Conservation (phyloP, 1,284 basidiomycete genomes). For the Malassezia nana region DNA sequence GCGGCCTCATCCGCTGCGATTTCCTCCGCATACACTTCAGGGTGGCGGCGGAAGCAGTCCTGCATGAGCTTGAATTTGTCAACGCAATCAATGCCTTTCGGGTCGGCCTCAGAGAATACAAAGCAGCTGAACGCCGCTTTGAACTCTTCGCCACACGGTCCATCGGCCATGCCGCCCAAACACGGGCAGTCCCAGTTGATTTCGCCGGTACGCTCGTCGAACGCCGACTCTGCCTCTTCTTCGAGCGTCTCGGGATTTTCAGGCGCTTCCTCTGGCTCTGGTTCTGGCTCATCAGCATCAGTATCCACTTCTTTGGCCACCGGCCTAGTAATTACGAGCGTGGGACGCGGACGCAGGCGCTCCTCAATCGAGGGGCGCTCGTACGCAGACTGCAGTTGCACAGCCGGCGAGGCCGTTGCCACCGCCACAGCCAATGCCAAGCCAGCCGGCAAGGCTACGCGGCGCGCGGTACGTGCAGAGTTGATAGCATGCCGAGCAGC, state of each 20-base stretch:
- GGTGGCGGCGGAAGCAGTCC: slow-evolving; percentile 89
- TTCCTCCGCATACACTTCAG: slow-evolving; percentile 82
- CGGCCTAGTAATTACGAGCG: slow-evolving; percentile 8
- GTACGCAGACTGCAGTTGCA: slow-evolving; percentile 1
- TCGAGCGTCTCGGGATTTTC: slow-evolving; percentile 17
- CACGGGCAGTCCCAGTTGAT: slow-evolving; percentile 55
- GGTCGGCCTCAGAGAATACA: slow-evolving; percentile 82
- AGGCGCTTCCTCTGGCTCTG: no score
- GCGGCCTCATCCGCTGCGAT: slow-evolving; percentile 38
- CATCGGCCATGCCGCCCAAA: slow-evolving; percentile 94
- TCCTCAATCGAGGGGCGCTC: slow-evolving; percentile 1
- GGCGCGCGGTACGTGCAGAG: not conserved
- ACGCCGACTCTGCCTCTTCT: slow-evolving; percentile 22
- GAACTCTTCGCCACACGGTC: slow-evolving; percentile 88
- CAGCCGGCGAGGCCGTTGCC: not conserved
- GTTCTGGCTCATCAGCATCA: slow-evolving; percentile 14
- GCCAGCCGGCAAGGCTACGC: not conserved
- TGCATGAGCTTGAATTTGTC: slow-evolving; percentile 98
- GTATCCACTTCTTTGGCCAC: not conserved
- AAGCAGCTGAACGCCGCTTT: slow-evolving; percentile 96
- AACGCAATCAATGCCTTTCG: slow-evolving; percentile 94
- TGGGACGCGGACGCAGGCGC: slow-evolving; percentile 1
- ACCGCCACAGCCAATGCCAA: not conserved
- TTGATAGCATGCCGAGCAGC: not conserved
- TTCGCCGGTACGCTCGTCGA: slow-evolving; percentile 71